A percentile compares a stretch with the other conserved stretches of the same genome.
Evolutionary conservation across 2,329 filamentous ascomycete genomes (phyloP).

Genomic region (Aspergillus sclerotialis): DNA sequence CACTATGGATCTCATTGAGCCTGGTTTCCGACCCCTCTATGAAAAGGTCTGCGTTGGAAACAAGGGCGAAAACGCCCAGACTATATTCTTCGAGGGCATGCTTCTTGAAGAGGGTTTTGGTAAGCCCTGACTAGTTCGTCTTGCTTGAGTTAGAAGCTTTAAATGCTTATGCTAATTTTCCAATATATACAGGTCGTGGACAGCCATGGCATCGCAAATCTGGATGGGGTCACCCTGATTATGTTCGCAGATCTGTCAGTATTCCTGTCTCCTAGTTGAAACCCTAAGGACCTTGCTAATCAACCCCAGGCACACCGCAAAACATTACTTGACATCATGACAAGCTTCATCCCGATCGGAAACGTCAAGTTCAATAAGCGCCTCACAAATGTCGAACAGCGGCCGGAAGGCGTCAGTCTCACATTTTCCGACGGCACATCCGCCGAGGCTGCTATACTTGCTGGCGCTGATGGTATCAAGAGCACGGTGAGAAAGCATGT

Average conservation of each 20-base stretch:
- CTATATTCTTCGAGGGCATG: conserved; percentile 7
- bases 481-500: conserved; percentile 6
- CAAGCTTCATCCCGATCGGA: conserved; percentile 7
- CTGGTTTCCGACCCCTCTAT: conserved; percentile 5
- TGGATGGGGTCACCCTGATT: conserved; percentile 8
- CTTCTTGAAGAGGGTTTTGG: conserved; percentile 5
- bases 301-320: conserved; percentile 6
- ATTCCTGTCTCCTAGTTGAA: conserved; percentile 1
- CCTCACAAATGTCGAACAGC: conserved; percentile 6
- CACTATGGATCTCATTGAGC: conserved; percentile 5
- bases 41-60: conserved; percentile 7
- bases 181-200: conserved; percentile 1
- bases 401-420: not conserved
- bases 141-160: not conserved
- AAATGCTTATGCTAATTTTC: not conserved
- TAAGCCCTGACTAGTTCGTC: not conserved
- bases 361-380: conserved; percentile 9
- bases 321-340: conserved; percentile 6
- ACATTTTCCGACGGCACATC: not conserved
- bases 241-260: conserved; percentile 8
- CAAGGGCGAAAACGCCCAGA: conserved; percentile 3
- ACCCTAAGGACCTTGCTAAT: conserved; percentile 3
- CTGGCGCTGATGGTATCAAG: conserved; percentile 6
- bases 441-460: conserved; percentile 4
- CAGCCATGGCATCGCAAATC: conserved; percentile 9